Conservation (phyloP, 768 basidiomycete genomes). For the Clitopilus passeckerianus region DNA sequence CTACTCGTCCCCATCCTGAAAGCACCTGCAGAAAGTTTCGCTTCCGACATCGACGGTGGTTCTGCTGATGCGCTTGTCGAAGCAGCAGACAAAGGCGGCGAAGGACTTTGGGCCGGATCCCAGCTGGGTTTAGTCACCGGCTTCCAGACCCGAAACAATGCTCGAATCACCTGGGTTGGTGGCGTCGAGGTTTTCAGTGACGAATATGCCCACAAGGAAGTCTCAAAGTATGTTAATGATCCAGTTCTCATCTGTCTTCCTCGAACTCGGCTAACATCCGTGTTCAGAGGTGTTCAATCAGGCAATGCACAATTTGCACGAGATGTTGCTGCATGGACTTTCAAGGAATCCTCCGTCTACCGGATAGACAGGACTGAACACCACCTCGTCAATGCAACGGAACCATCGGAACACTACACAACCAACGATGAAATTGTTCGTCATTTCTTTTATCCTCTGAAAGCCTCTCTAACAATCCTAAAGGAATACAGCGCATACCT, state of each 20-base stretch:
- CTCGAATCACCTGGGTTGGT: slow-evolving; percentile 77
- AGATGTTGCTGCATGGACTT: slow-evolving; percentile 84
- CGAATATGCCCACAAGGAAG: slow-evolving; percentile 58
- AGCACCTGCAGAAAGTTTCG: slow-evolving; percentile 74
- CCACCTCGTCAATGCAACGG: slow-evolving; percentile 59
- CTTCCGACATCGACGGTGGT: slow-evolving; percentile 63
- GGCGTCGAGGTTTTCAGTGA: slow-evolving; percentile 79
- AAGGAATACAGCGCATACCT: slow-evolving; percentile 75
- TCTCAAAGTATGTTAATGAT: slow-evolving; percentile 44
- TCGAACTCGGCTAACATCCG: not conserved
- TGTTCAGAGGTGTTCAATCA: slow-evolving; percentile 48
- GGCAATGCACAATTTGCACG: slow-evolving; percentile 73
- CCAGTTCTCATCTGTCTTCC: not conserved
- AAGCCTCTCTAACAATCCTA: slow-evolving; percentile 1
- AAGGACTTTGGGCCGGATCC: slow-evolving; percentile 81
- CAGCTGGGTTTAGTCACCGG: slow-evolving; percentile 76
- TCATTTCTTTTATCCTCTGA: slow-evolving; percentile 1
- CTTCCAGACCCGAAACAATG: slow-evolving; percentile 80
- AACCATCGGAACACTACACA: slow-evolving; percentile 70
- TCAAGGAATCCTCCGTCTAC: slow-evolving; percentile 81
- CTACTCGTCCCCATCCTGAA: slow-evolving; percentile 77
- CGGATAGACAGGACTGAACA: slow-evolving; percentile 75
- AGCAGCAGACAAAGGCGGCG: slow-evolving; percentile 68
- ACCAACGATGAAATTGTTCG: slow-evolving; percentile 81
- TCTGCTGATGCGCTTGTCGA: slow-evolving; percentile 63